These are phyloP conservation scores for Onygenales sp. DNA, from an alignment of 2,329 filamentous ascomycete genomes.

Conservation along the genomic window DNA sequence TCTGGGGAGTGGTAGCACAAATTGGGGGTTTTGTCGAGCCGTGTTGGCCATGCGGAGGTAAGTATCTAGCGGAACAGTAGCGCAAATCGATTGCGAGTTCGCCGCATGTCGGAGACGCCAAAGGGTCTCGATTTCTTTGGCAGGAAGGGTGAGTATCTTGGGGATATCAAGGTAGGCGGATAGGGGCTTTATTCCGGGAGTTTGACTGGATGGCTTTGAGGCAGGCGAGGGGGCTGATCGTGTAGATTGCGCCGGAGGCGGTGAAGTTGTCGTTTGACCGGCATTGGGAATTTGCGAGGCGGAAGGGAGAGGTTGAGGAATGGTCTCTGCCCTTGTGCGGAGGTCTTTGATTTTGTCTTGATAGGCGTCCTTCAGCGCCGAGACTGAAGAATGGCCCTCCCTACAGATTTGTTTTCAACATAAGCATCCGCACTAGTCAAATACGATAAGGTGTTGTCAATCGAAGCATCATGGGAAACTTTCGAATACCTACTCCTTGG, in stretches of 20 bases:
- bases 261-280: conserved; percentile 16
- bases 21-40: conserved; percentile 70
- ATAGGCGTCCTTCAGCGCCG: conserved; percentile 66
- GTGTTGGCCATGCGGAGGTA: conserved; percentile 62
- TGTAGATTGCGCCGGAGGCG: conserved; percentile 24
- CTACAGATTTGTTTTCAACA: conserved; percentile 24
- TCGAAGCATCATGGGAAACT: too few relatives aligned
- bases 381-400: conserved; percentile 54
- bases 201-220: conserved; percentile 25
- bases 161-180: conserved; percentile 66
- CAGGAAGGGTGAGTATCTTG: conserved; percentile 63
- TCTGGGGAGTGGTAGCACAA: conserved; percentile 73
- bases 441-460: background rate
- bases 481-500: conserved; percentile 46
- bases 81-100: conserved; percentile 69
- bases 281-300: conserved; percentile 1
- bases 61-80: conserved; percentile 63
- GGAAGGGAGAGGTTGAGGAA: conserved; percentile 14
- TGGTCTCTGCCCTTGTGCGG: conserved; percentile 43
- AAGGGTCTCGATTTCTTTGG: conserved; percentile 73
- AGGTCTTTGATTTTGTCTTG: conserved; percentile 69
- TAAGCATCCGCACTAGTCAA: background rate
- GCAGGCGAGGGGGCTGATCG: conserved; percentile 3
- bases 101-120: conserved; percentile 83
- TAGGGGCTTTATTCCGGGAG: conserved; percentile 52